phyloP scores from a whole-genome alignment of 371 early-diverging fungal genomes.

The Mortierella sp. region DNA sequence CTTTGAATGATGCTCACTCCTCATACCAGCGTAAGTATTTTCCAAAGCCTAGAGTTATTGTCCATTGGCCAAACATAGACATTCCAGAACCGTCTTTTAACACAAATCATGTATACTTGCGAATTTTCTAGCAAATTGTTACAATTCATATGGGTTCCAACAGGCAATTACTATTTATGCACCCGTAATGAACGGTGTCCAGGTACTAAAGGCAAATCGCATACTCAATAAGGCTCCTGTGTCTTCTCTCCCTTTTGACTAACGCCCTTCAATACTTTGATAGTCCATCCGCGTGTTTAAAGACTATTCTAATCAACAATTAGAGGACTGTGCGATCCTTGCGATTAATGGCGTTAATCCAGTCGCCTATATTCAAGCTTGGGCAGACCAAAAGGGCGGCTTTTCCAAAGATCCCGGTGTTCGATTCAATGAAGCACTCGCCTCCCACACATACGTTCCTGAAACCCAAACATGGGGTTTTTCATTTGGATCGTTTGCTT shows the following conservation, averaged over 20 bases:
- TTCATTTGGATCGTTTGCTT: conserved; percentile 9
- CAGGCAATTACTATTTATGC: conserved; percentile 26
- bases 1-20: conserved; percentile 32
- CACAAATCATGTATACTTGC: not conserved
- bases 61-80: too few species aligned
- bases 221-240: not conserved
- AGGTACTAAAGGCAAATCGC: conserved; percentile 14
- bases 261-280: too few species aligned
- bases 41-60: too few species aligned
- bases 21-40: conserved; percentile 21
- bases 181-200: conserved; percentile 22
- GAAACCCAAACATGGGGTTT: conserved; percentile 12
- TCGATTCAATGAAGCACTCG: conserved; percentile 28
- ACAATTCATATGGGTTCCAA: conserved; percentile 5
- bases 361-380: conserved; percentile 16
- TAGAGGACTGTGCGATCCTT: conserved; percentile 22
- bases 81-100: not conserved
- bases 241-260: too few species aligned
- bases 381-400: conserved; percentile 4
- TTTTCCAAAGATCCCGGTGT: conserved; percentile 28
- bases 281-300: conserved; percentile 15
- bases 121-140: conserved; percentile 18
- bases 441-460: not conserved
- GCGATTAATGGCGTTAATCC: conserved; percentile 20
- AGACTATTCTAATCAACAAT: not conserved